These are phyloP conservation scores for Dictyostelium purpureum DNA, from an alignment of 78 protist species.

Conservation along the genomic window DNA sequence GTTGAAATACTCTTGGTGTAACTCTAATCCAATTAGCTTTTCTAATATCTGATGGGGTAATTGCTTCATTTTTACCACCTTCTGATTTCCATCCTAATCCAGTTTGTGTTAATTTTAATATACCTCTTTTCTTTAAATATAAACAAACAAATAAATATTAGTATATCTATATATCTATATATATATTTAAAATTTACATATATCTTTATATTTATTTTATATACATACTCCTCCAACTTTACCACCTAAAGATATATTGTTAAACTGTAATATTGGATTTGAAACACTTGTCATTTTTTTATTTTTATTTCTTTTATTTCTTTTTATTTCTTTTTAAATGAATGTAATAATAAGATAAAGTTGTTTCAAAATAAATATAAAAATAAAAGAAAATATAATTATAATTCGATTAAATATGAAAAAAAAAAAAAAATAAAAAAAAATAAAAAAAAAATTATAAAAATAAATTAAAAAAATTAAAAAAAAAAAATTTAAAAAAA, in stretches of 20 bases:
- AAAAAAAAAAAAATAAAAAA: no score
- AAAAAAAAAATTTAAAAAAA: no score
- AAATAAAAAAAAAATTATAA: no score
- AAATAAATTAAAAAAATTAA: no score
- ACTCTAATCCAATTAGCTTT: slow-evolving; percentile 58
- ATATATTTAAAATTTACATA: background rate
- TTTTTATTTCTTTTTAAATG: no score
- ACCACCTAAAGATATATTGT: slow-evolving; percentile 66
- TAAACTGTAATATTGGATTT: slow-evolving; percentile 21
- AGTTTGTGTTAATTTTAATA: slow-evolving; percentile 43
- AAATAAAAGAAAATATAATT: no score
- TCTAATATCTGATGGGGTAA: background rate
- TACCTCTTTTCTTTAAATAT: slow-evolving; percentile 44
- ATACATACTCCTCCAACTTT: slow-evolving; percentile 59
- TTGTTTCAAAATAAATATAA: no score
- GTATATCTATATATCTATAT: background rate
- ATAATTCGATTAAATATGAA: no score
- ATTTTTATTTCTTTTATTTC: background rate
- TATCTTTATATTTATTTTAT: background rate
- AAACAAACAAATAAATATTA: background rate
- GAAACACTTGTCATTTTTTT: background rate
- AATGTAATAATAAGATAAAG: no score
- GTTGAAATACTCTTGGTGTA: slow-evolving; percentile 69
- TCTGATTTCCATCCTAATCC: slow-evolving; percentile 50
- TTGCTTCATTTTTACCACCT: slow-evolving; percentile 46